Conservation (phyloP, 257 asterid genomes). For the Solanum chaucha region DNA sequence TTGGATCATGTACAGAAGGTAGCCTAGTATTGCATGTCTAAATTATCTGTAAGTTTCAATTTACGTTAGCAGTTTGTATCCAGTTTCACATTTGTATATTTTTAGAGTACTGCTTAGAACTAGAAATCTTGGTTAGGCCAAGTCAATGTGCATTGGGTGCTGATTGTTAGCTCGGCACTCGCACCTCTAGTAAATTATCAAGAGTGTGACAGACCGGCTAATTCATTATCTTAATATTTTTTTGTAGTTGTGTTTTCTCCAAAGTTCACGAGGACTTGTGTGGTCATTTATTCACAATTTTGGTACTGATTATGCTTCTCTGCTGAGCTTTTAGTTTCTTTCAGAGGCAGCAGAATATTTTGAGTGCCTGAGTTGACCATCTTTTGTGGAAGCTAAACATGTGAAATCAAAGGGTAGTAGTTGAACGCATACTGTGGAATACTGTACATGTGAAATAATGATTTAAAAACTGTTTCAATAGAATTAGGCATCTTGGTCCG, state of each 20-base stretch:
- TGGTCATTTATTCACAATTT: neutral
- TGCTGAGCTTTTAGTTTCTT: neutral
- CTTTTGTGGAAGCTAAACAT: neutral
- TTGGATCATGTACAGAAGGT: neutral
- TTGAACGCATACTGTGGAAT: neutral
- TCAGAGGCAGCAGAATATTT: neutral
- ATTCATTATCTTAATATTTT: no score
- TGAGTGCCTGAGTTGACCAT: neutral
- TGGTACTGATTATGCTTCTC: neutral
- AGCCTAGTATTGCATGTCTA: neutral
- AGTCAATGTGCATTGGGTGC: neutral
- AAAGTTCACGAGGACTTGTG: neutral
- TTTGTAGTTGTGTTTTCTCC: neutral
- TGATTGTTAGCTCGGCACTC: neutral
- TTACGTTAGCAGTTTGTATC: neutral
- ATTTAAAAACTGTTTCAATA: neutral
- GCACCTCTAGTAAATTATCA: neutral
- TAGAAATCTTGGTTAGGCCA: neutral
- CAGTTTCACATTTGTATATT: neutral
- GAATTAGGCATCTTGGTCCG: neutral
- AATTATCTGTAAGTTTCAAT: neutral
- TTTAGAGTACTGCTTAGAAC: neutral
- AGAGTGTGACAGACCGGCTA: neutral
- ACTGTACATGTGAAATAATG: neutral
- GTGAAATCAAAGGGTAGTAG: neutral